A percentile compares a stretch with the other conserved stretches of the same genome.
phyloP scores from a whole-genome alignment of 2,329 filamentous ascomycete species.

The Fusarium sp. region DNA sequence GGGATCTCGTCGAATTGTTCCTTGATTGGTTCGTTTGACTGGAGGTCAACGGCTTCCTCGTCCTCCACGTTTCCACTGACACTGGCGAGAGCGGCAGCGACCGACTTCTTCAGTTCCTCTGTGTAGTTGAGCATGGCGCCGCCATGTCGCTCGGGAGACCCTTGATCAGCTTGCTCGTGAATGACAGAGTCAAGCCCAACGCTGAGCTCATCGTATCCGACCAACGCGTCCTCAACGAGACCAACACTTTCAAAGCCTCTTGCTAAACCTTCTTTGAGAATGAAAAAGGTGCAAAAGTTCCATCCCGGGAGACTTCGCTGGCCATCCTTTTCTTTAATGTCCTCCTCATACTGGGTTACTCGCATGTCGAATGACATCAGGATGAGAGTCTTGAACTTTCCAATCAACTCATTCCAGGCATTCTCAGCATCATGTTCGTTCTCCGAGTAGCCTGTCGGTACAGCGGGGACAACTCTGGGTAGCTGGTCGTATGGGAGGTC shows the following conservation, averaged over 20 bases:
- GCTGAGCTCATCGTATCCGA: conserved; percentile 94
- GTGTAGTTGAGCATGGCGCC: conserved; percentile 79
- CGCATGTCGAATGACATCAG: conserved; percentile 89
- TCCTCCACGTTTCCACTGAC: conserved; percentile 48
- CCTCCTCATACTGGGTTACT: conserved; percentile 95
- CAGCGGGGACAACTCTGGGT: conserved; percentile 71
- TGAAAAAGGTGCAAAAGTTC: conserved; percentile 99
- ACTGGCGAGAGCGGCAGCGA: conserved; percentile 63
- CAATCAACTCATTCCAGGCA: conserved; percentile 85
- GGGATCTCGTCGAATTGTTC: conserved; percentile 68
- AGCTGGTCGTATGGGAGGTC: conserved; percentile 75
- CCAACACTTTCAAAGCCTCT: conserved; percentile 96
- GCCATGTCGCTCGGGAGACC: conserved; percentile 73
- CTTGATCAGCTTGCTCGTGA: conserved; percentile 74
- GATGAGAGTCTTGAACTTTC: conserved; percentile 89
- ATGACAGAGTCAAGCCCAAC: conserved; percentile 87
- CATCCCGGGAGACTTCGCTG: conserved; percentile 90
- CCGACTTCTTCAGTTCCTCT: conserved; percentile 75
- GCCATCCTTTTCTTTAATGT: conserved; percentile 92
- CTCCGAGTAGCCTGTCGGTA: conserved; percentile 75
- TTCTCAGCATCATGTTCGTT: conserved; percentile 81
- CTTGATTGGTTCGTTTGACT: conserved; percentile 54
- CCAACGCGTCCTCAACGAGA: conserved; percentile 92
- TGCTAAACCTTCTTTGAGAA: conserved; percentile 94
- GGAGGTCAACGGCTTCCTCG: conserved; percentile 62